phyloP scores from a whole-genome alignment of 2,329 filamentous ascomycete genomes.

The Cercospora zeina region DNA sequence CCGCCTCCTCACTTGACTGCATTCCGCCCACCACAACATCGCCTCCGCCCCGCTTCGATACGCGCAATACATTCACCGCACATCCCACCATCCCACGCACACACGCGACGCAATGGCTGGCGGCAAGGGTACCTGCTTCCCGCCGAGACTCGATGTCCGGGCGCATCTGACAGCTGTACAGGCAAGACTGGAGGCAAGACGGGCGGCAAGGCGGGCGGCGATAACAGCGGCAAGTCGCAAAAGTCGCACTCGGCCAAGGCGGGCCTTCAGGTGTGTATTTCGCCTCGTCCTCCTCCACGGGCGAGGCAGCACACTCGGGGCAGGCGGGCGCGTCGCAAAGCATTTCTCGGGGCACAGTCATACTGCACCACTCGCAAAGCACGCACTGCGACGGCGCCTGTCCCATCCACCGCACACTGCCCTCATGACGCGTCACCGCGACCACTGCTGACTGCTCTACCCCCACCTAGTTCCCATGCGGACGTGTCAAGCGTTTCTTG shows the following conservation, averaged over 20 bases:
- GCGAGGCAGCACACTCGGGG: conserved; percentile 21
- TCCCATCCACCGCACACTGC: conserved; percentile 2
- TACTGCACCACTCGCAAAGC: neutral
- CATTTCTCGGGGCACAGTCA: conserved; percentile 27
- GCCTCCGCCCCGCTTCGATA: conserved; percentile 8
- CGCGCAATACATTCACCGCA: conserved; percentile 16
- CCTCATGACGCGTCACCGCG: conserved; percentile 14
- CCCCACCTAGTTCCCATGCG: conserved; percentile 81
- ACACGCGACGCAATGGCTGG: conserved; percentile 61
- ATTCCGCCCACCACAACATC: conserved; percentile 18
- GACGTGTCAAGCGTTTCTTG: conserved; percentile 99
- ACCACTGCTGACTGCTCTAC: conserved; percentile 37
- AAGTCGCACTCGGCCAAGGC: conserved; percentile 92
- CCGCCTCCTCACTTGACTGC: conserved; percentile 15
- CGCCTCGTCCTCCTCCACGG: conserved; percentile 1
- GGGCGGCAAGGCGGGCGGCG: conserved; percentile 71
- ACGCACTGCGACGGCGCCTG: conserved; percentile 10
- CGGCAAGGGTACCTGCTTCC: conserved; percentile 79
- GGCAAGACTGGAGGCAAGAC: conserved; percentile 78
- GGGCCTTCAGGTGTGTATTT: conserved; percentile 81
- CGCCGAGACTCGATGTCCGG: conserved; percentile 21
- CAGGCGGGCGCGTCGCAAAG: conserved; percentile 35
- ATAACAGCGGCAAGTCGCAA: conserved; percentile 79
- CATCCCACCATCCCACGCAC: conserved; percentile 1
- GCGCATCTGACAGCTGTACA: conserved; percentile 41